Percentiles rank a stretch among this genome's conserved stretches.
Evolutionary conservation across 2,329 filamentous ascomycete species (phyloP).

Genomic region (Arthrinium puccinioides): DNA sequence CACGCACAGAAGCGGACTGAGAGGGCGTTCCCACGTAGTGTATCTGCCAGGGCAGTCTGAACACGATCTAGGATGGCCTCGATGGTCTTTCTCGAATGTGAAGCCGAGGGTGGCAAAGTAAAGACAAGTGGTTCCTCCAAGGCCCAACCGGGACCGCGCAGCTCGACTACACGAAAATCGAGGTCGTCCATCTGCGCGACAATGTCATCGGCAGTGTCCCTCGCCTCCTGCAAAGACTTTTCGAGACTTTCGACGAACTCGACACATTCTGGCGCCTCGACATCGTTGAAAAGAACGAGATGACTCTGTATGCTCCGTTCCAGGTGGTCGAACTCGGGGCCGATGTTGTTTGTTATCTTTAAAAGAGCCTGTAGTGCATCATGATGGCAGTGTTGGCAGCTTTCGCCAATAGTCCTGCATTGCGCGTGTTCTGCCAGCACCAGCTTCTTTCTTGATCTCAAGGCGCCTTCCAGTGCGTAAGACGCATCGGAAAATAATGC

Average conservation of each 20-base stretch:
- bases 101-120: conserved; percentile 31
- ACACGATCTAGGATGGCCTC: conserved; percentile 43
- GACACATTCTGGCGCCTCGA: conserved; percentile 33
- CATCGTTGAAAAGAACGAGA: conserved; percentile 36
- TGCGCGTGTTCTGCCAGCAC: conserved; percentile 31
- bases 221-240: conserved; percentile 24
- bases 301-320: conserved; percentile 34
- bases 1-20: conserved; percentile 39
- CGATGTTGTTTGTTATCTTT: conserved; percentile 41
- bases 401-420: conserved; percentile 25
- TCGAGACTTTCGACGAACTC: conserved; percentile 35
- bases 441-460: conserved; percentile 31
- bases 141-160: conserved; percentile 38
- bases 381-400: conserved; percentile 32
- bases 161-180: conserved; percentile 37
- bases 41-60: conserved; percentile 41
- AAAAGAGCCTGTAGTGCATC: conserved; percentile 39
- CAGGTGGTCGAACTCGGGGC: conserved; percentile 37
- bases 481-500: conserved; percentile 38
- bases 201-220: conserved; percentile 33
- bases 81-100: conserved; percentile 35
- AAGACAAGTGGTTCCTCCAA: conserved; percentile 39
- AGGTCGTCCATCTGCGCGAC: conserved; percentile 38
- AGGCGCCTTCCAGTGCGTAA: conserved; percentile 30
- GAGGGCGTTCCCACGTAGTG: conserved; percentile 38